Conservation (phyloP, 441 rosid species). For the Kokia cookei region DNA sequence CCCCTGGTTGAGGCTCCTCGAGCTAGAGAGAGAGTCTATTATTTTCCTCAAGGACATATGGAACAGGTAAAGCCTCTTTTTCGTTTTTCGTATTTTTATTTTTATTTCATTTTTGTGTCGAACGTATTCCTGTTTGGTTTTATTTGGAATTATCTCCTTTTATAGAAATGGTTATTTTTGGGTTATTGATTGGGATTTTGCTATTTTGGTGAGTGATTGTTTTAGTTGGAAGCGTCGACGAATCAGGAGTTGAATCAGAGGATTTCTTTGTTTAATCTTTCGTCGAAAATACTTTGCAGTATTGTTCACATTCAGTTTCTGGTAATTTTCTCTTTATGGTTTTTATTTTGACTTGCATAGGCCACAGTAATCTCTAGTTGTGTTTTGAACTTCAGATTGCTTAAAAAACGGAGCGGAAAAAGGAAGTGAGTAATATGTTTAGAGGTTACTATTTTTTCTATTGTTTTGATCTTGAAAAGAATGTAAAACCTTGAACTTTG, state of each 20-base stretch:
- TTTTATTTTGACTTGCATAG: background rate
- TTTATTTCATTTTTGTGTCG: background rate
- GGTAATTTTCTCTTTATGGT: slow-evolving; percentile 28
- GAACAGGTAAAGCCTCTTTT: slow-evolving; percentile 37
- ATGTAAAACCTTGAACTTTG: background rate
- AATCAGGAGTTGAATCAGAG: slow-evolving; percentile 49
- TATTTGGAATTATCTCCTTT: slow-evolving; percentile 9
- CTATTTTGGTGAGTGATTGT: slow-evolving; percentile 6
- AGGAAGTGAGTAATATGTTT: background rate
- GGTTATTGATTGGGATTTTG: slow-evolving; percentile 6
- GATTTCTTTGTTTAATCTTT: slow-evolving; percentile 46
- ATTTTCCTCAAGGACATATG: slow-evolving; percentile 76
- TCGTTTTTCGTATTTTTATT: background rate
- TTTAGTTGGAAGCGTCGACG: slow-evolving; percentile 63
- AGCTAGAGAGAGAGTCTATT: slow-evolving; percentile 39
- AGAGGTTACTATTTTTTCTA: background rate
- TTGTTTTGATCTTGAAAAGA: background rate
- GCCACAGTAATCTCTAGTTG: background rate
- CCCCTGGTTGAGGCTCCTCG: slow-evolving; percentile 60
- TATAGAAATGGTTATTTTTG: slow-evolving; percentile 1
- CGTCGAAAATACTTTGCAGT: slow-evolving; percentile 57
- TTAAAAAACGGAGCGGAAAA: slow-evolving; percentile 1
- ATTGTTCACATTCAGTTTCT: slow-evolving; percentile 48
- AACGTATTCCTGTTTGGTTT: slow-evolving; percentile 11
- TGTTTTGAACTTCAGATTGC: background rate